A percentile compares a stretch with the other conserved stretches of the same genome.
Conservation (phyloP, 176 grass and related monocot genomes). For the Aegilops speltoides region DNA sequence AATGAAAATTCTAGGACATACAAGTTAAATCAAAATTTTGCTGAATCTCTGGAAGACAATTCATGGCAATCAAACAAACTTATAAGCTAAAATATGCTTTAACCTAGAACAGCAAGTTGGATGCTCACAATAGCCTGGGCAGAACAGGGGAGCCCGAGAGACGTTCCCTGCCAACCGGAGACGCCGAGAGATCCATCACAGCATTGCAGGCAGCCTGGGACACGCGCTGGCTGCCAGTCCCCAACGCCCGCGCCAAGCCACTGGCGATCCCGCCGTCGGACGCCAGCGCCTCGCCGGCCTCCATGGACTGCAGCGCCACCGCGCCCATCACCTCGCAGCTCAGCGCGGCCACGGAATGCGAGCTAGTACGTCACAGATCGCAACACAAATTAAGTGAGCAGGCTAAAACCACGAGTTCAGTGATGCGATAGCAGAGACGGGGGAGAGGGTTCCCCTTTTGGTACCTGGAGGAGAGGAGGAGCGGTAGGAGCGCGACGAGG, state of each 20-base stretch:
- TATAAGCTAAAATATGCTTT: neutral
- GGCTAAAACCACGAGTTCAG: neutral
- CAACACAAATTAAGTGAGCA: neutral
- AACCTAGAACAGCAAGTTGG: neutral
- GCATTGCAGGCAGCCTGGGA: constrained; percentile 35
- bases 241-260: constrained; percentile 41
- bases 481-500: constrained; percentile 42
- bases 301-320: constrained; percentile 53
- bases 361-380: constrained; percentile 16
- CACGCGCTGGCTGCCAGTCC: constrained; percentile 31
- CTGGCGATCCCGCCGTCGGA: constrained; percentile 33
- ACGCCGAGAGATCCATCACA: constrained; percentile 54
- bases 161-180: constrained; percentile 36
- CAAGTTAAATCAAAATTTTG: neutral
- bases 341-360: constrained; percentile 38
- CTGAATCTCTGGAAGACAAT: neutral
- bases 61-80: neutral
- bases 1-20: neutral
- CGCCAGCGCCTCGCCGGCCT: constrained; percentile 34
- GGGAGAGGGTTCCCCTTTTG: neutral
- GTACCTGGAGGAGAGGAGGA: constrained; percentile 44
- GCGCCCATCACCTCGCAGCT: constrained; percentile 55
- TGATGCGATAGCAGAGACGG: neutral
- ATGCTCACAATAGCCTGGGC: constrained; percentile 59
- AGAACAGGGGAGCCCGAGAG: constrained; percentile 41